These are phyloP conservation scores for Globisporangium cylindrosporum DNA, from an alignment of 352 stramenopile genomes.

Conservation along the genomic window DNA sequence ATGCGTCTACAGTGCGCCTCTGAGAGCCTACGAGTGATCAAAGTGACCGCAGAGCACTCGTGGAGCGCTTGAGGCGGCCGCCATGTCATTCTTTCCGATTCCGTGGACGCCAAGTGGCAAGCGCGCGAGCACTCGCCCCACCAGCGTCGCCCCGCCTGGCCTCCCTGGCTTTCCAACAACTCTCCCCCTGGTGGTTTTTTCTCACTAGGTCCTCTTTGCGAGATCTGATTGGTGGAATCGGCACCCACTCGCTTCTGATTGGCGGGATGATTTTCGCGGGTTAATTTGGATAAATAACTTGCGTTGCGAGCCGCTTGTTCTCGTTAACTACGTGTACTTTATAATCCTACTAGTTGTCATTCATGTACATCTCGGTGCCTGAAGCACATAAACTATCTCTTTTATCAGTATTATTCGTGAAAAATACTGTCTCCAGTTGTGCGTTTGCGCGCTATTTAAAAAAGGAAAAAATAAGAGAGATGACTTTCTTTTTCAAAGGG, in stretches of 20 bases:
- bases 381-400: not conserved
- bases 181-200: not conserved
- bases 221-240: constrained; percentile 9
- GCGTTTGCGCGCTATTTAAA: constrained; percentile 1
- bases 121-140: not conserved
- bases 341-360: not conserved
- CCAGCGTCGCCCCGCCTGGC: constrained; percentile 4
- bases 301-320: not conserved
- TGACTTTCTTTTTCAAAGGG: constrained; percentile 7
- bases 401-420: not conserved
- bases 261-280: constrained; percentile 8
- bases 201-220: not conserved
- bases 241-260: not conserved
- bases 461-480: constrained; percentile 9
- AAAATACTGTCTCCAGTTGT: not conserved
- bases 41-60: not conserved
- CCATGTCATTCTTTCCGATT: constrained; percentile 14
- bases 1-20: not conserved
- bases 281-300: constrained; percentile 8
- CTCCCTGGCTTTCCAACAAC: not conserved
- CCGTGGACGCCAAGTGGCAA: not conserved
- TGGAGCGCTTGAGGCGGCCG: not conserved
- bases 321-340: constrained; percentile 1
- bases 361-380: not conserved
- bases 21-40: not conserved